A percentile compares a stretch with the other conserved stretches of the same genome.
phyloP scores from a whole-genome alignment of 192 early-diverging fungal species.

The Rhizophagus clarus region DNA sequence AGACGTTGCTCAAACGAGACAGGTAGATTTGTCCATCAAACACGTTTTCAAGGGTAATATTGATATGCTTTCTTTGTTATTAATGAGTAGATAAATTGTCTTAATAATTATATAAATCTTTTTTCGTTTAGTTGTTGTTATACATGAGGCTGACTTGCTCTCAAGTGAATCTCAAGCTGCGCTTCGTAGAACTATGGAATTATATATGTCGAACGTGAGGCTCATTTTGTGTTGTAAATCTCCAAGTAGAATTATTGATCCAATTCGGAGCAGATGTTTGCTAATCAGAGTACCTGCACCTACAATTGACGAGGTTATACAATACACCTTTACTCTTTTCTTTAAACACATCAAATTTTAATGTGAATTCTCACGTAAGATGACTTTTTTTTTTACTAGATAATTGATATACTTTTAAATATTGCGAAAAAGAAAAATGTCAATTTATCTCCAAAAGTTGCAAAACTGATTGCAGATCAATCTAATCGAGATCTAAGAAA shows the following conservation, averaged over 20 bases:
- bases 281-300: slow-evolving; percentile 87
- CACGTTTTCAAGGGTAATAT: slow-evolving; percentile 82
- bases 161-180: slow-evolving; percentile 92
- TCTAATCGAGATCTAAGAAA: background rate
- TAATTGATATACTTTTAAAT: background rate
- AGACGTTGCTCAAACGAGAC: slow-evolving; percentile 94
- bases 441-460: background rate
- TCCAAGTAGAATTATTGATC: slow-evolving; percentile 88
- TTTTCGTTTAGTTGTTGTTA: slow-evolving; percentile 71
- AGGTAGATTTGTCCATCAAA: slow-evolving; percentile 77
- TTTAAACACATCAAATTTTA: background rate
- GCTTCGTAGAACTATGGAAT: slow-evolving; percentile 99
- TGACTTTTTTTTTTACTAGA: background rate
- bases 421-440: background rate
- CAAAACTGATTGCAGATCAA: background rate
- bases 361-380: background rate
- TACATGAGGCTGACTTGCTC: slow-evolving; percentile 92
- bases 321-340: background rate
- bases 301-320: slow-evolving; percentile 64
- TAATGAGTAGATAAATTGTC: background rate
- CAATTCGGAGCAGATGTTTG: slow-evolving; percentile 91
- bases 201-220: slow-evolving; percentile 92
- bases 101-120: background rate
- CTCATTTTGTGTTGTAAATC: slow-evolving; percentile 91
- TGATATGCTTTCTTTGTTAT: background rate